Base-by-base conservation (phyloP, 2,329 filamentous ascomycete species). In the Cladophialophora exuberans region DNA sequence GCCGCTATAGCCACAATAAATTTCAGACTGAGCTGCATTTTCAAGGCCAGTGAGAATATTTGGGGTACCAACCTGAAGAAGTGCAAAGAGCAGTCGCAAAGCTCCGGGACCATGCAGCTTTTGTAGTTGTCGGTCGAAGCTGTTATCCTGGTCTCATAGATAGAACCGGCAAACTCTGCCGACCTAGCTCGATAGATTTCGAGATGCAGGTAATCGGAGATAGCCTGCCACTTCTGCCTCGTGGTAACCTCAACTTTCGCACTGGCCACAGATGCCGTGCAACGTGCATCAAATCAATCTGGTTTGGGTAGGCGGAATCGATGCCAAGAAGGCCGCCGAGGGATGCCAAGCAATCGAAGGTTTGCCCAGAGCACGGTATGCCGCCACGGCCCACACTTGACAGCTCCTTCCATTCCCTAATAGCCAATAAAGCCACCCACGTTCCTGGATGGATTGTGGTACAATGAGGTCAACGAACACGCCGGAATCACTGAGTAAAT, bases 341-440 rank as follows among this genome's bases (percentile, higher is more conserved):
- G 20, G 26, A 15, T 53, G 52, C 52, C 52, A 59, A 59, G 53
- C 6, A 25, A 28, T n/a, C n/a, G n/a, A n/a, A n/a, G n/a, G n/a
- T n/a, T n/a, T n/a, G n/a, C n/a, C n/a, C n/a, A n/a, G n/a, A n/a
- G n/a, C n/a, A n/a, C n/a, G n/a, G n/a, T n/a, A n/a, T n/a, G n/a
- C n/a, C n/a, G n/a, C n/a, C n/a, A n/a, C n/a, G n/a, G n/a, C n/a
- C n/a, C n/a, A n/a, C n/a, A n/a, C n/a, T n/a, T n/a, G n/a, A n/a
- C 28, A 39, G 23, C 9, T 25, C 31, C 23, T 10, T 38, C 7
- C 33, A 52, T 46, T 51, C 47, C 22, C 33, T 52, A n/a, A 6
- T 17, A 54, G 30, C 58, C 58, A 57, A 55, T 55, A 43, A 46
- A 42, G 26, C 47, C 23, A 31, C 46, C 54, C 58, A 60, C 58